Evolutionary conservation across 352 stramenopile genomes (phyloP), one percentile per base, ranked within the genome.

Genomic region (Phytophthora litchii): DNA sequence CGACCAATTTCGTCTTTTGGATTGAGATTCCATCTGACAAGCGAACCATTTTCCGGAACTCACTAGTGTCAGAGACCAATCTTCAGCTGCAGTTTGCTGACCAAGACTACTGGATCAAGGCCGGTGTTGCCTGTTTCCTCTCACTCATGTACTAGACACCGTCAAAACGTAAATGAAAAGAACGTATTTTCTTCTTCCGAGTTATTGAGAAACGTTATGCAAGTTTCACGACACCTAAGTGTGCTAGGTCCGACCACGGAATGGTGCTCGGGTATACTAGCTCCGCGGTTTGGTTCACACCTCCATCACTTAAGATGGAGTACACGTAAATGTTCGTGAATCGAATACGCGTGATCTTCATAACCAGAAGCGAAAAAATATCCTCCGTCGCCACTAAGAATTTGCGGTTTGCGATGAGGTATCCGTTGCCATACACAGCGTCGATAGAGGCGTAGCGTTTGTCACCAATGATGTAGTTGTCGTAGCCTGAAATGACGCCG

Each of bases 1-100:
- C 88, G 29, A 98, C 96, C 20, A 99, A 99, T 80, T 99, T 99
- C 74, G 88, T 99, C 52, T 97, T 98, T 64, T 98, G 95, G 96
- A 96, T 99, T 59, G 94, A 98, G 47, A 83, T 99, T 13, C 96
- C 96, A 29, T 86, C 80, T 16, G 85, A 80, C 60, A 87, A 89
- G 44, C 60, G 46, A 46, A 94, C 74, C 21, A 86, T 84, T 79
- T 92, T 73, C 70, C 83, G 90, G 37, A 96, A 91, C 42, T 91
- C 79, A 19, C 80, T 98, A 23, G 92, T 98, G n/a, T 97, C 91
- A 0, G 92, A 98, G 72, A 98, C 92, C 27, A 98, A 98, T 54
- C 60, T 94, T 9, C 87, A 92, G 53, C 91, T 94, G 58, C 86
- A 91, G 37, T 91, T 96, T 29, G 86, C 84, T 0, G 95, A 98